phyloP scores from a whole-genome alignment of 768 basidiomycete genomes.

The Amanita inopinata region DNA sequence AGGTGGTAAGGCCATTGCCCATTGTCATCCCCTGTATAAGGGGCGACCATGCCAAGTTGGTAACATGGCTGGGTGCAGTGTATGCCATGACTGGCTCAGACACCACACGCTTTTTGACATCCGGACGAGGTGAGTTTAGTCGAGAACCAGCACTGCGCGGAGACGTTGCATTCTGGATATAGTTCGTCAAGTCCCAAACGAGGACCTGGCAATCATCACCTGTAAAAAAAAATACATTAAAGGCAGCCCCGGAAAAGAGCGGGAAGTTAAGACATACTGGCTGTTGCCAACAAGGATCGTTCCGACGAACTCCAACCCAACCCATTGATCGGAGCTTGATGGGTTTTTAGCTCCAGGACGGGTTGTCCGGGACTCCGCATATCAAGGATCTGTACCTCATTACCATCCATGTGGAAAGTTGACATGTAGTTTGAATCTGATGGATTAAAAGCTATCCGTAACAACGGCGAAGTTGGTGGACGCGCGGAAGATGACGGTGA shows the following conservation, averaged over 20 bases:
- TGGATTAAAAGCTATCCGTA: slow-evolving; percentile 88
- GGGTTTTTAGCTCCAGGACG: slow-evolving; percentile 83
- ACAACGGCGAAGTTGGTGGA: slow-evolving; percentile 69
- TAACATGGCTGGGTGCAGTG: slow-evolving; percentile 67
- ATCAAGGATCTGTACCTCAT: slow-evolving; percentile 86
- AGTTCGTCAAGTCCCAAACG: slow-evolving; percentile 77
- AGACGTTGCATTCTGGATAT: slow-evolving; percentile 53
- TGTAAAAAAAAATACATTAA: slow-evolving; percentile 20
- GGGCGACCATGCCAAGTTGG: slow-evolving; percentile 85
- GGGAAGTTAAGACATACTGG: slow-evolving; percentile 42
- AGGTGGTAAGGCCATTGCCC: slow-evolving; percentile 64
- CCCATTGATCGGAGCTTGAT: slow-evolving; percentile 74
- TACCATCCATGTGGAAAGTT: slow-evolving; percentile 91
- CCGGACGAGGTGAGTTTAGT: slow-evolving; percentile 72
- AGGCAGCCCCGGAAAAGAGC: neutral
- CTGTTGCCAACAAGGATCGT: slow-evolving; percentile 77
- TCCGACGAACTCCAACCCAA: slow-evolving; percentile 87
- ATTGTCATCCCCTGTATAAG: slow-evolving; percentile 68
- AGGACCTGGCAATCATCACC: slow-evolving; percentile 93
- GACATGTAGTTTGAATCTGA: slow-evolving; percentile 92
- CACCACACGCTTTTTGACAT: slow-evolving; percentile 64
- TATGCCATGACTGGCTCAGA: slow-evolving; percentile 81
- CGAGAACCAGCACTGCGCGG: slow-evolving; percentile 65
- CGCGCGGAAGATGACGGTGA: slow-evolving; percentile 53
- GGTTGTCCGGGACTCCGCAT: slow-evolving; percentile 96